Evolutionary conservation across 2,329 filamentous ascomycete genomes (phyloP), one percentile per base, ranked within the genome.

Genomic region (Colletotrichum sp.): DNA sequence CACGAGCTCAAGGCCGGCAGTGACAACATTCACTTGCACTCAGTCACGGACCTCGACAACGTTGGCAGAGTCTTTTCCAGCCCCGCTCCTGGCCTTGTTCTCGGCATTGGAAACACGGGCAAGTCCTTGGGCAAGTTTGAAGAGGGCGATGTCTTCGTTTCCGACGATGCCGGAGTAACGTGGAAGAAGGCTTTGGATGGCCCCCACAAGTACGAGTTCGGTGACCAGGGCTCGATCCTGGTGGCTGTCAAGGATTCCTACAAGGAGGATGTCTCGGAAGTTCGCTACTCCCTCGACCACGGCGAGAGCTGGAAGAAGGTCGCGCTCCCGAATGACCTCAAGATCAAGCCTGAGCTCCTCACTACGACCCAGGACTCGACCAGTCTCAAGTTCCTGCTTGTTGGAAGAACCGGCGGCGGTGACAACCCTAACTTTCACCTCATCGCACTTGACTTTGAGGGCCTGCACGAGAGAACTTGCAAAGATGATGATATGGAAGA

Each of bases 121-220:
- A 91, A 94, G 24, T 87, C 90, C 69, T 89, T 99, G 8, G 90
- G 92, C 76, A 85, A 89, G 8, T 96, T 96, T 81, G 87, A 88
- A 5, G 91, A 98, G 12, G 93, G 95, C 15, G 92, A 95, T 82
- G 90, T 98, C 2, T 99, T 93, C 82, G 92, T 99, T 30, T 99
- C 97, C 0, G 95, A 98, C 81, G 93, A 99, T 84, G 96, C 96
- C 24, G 97, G 97, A 55, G 86, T 95, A 76, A 96, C 93, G 2
- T 99, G 98, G 97, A 91, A 88, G 49, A 88, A 93, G 81, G 91
- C 93, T 1, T 89, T 95, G 7, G 89, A 96, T 18, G 95, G 95
- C 24, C 94, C 96, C 15, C 96, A 99, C 86, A 97, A 98, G 83
- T 99, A 98, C 84, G 96, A 98, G 82, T 98, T 99, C 83, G 97